Evolutionary conservation across 768 basidiomycete genomes (phyloP), one percentile per base, ranked within the genome.

Genomic region (Tylopilus cervinicoccineus): DNA sequence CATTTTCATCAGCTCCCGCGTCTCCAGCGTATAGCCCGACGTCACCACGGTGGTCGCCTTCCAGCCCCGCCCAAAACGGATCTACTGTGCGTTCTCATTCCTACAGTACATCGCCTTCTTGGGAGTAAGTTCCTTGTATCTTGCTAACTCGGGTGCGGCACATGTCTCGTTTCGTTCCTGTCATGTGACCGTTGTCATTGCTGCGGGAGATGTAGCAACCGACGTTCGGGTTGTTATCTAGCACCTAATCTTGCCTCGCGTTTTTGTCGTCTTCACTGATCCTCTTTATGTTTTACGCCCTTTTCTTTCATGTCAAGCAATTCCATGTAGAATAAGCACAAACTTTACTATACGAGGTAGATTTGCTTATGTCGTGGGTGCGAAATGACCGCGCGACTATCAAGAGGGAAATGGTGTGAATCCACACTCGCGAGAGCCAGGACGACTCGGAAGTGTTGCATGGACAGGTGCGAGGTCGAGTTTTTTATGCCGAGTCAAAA

Each of bases 11-110:
- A 88, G 84, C 88, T 32, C 88, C 89, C 20, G 85, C 87, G 8
- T 92, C 89, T 28, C 89, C 89, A 26, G 86, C 85, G 16, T 92
- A 91, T 67, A 89, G 86, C 54, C 88, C 88, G 37, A 86, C 87
- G 3, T 91, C 88, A 16, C 88, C 88, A n/a, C 73, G 76, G 38
- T 88, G 86, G 86, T 88, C 87, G 7, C 86, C 87, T 9, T 80
- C 85, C 31, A 89, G 86, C 54, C 88, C 87, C n/a, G 76, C 83
- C 5, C 81, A 84, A 60, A 70, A 75, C 23, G 69, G 70, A 56
- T 69, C 72, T 38, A 55, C 65, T 24, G 57, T 56, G 33, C 74
- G 73, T 45, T 61, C 59, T 34, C 70, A 74, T 49, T 68, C 74
- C 5, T 78, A 78, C 61, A 71, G 64, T 48, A 71, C 74, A 12